phyloP scores from a whole-genome alignment of 345 rosid species.

The Kernera saxatilis region DNA sequence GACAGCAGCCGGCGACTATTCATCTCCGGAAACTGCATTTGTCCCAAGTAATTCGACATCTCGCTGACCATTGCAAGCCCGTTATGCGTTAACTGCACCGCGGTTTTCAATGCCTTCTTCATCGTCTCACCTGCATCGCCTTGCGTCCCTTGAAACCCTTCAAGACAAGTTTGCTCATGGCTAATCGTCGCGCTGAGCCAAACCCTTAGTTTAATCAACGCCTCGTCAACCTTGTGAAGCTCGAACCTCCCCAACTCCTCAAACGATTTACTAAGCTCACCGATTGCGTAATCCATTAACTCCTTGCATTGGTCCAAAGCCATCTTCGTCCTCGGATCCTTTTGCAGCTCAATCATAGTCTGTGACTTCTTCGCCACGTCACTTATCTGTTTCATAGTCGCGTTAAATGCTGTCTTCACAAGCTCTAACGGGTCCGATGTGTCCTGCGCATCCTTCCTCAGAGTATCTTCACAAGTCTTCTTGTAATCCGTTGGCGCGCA shows the following conservation, averaged over 20 bases:
- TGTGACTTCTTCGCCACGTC: constrained; percentile 45
- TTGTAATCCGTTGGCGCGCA: constrained; percentile 61
- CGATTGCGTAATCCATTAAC: constrained; percentile 48
- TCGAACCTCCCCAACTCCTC: constrained; percentile 36
- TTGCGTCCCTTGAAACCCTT: constrained; percentile 52
- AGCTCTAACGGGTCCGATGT: constrained; percentile 58
- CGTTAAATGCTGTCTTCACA: constrained; percentile 41
- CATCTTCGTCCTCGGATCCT: constrained; percentile 42
- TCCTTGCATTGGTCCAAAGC: constrained; percentile 60
- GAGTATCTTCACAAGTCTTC: constrained; percentile 43
- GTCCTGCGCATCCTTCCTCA: constrained; percentile 34
- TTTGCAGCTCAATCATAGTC: constrained; percentile 41
- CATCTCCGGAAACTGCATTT: constrained; percentile 15
- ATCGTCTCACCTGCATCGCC: constrained; percentile 50
- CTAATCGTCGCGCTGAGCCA: constrained; percentile 81
- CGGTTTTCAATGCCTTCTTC: constrained; percentile 39
- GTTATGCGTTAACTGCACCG: constrained; percentile 50
- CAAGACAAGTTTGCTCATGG: constrained; percentile 69
- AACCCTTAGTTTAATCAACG: constrained; percentile 39
- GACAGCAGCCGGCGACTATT: constrained; percentile 27
- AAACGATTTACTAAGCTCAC: constrained; percentile 46
- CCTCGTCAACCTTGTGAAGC: constrained; percentile 19
- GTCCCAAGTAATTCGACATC: constrained; percentile 32
- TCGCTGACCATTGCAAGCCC: constrained; percentile 59
- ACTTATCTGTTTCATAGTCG: constrained; percentile 33